Base-by-base conservation (phyloP, 2,329 filamentous ascomycete genomes). In the Trichothecium sympodiale region DNA sequence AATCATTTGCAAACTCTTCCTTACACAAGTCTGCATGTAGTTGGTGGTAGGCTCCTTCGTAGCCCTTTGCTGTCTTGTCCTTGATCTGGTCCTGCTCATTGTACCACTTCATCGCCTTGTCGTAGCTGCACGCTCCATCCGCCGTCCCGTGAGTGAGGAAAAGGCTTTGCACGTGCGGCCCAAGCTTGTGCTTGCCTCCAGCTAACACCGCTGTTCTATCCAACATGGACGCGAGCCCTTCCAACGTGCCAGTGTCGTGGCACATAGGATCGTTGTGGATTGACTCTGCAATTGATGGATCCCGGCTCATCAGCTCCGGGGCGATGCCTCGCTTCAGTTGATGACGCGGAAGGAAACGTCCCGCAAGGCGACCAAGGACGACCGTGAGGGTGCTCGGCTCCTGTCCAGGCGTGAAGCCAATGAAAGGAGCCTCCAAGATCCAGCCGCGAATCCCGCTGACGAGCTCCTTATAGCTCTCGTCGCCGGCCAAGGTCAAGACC, bases 191-290 rank as follows among this genome's bases (percentile, higher is more conserved):
- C 34, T 62, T 67, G 3, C 78, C 80, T 5, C 55, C 60, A 5
- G 73, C 60, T 41, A 94, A 59, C 36, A 65, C 66, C 5, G 60
- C 60, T 2, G 80, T 80, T 17, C 88, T 73, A 53, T 93, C 84
- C 43, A 95, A 61, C 70, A 94, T 69, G 0, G 74, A 79, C 1
- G 81, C 71, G 25, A 94, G 55, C 1, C 83, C 83, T 55, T 88
- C 80, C n/a, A 94, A 66, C 6, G 88, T 94, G 26, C 86, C 88
- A 3, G 77, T 89, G 55, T 89, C 71, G 59, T 94, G 87, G 56
- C 79, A 77, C 35, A 94, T 64, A 34, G 66, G 52, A 56, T 95
- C 88, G 20, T 73, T 68, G 3, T 62, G 60, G 43, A 83, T 70
- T 17, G 64, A 68, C 48, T 72, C 63, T 36, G 72, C 67, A 3